Conservation (phyloP, 805 yeast species). For the Suhomyces sp. region DNA sequence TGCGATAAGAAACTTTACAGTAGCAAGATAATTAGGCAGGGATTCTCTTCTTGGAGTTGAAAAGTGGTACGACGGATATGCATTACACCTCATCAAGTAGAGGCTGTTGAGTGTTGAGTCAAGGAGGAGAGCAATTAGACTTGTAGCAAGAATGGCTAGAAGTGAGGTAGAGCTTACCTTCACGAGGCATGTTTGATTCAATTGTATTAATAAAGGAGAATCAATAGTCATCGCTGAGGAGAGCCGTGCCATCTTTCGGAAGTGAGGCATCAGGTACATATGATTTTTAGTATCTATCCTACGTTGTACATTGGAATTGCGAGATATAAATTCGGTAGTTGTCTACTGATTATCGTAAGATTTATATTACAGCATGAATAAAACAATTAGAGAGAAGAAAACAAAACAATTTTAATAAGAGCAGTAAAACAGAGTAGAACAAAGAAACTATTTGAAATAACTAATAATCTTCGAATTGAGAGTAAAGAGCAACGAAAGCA, state of each 20-base stretch:
- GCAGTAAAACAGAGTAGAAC: not conserved
- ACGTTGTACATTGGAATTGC: not conserved
- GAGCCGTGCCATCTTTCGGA: not conserved
- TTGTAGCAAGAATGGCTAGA: too few species aligned
- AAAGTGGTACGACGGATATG: too few species aligned
- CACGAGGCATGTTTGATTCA: too few species aligned
- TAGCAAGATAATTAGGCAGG: too few species aligned
- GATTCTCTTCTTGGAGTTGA: too few species aligned
- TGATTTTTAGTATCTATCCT: too few species aligned
- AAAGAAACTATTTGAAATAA: not conserved
- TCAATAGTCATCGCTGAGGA: too few species aligned
- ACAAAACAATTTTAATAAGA: not conserved
- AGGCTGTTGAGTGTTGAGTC: too few species aligned
- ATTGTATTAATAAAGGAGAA: too few species aligned
- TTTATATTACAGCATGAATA: slow-evolving; percentile 5
- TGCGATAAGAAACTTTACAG: not conserved
- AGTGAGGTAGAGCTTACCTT: too few species aligned
- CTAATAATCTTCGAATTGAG: slow-evolving; percentile 46
- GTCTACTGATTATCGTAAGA: not conserved
- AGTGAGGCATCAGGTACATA: not conserved
- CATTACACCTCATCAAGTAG: too few species aligned
- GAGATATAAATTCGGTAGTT: not conserved
- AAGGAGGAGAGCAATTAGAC: too few species aligned
- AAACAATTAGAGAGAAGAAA: not conserved
- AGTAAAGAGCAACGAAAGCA: slow-evolving; percentile 48